Evolutionary conservation across 208 protist species (phyloP).

Genomic region (Crithidia bombi): DNA sequence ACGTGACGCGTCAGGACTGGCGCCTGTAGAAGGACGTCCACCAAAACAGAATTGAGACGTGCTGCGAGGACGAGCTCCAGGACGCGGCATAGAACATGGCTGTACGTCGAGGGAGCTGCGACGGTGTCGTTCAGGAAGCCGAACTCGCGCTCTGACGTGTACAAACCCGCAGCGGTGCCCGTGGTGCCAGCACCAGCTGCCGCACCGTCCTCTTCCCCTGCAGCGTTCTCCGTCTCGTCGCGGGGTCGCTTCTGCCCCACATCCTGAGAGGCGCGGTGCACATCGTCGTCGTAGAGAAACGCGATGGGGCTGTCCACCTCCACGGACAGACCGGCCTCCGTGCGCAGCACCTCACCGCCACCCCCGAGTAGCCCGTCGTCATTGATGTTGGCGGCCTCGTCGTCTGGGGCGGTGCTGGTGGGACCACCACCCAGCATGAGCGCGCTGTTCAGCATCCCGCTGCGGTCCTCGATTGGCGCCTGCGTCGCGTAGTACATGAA

Average conservation of each 20-base stretch:
- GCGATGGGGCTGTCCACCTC: slow-evolving; percentile 72
- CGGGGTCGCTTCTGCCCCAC: slow-evolving; percentile 37
- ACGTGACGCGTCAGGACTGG: slow-evolving; percentile 66
- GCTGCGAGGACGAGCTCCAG: slow-evolving; percentile 49
- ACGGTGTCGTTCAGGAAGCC: slow-evolving; percentile 67
- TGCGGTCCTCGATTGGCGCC: slow-evolving; percentile 59
- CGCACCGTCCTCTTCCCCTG: slow-evolving; percentile 28
- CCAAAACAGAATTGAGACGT: slow-evolving; percentile 37
- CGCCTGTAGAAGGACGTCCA: slow-evolving; percentile 75
- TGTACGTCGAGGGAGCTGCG: slow-evolving; percentile 58
- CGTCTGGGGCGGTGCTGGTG: neutral
- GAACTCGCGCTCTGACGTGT: slow-evolving; percentile 23
- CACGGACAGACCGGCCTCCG: slow-evolving; percentile 34
- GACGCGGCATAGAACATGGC: slow-evolving; percentile 73
- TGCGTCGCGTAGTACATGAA: slow-evolving; percentile 70
- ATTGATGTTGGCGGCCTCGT: slow-evolving; percentile 6
- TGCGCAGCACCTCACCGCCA: slow-evolving; percentile 29
- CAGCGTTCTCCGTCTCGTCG: slow-evolving; percentile 16
- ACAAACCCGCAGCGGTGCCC: neutral
- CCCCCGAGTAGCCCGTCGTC: neutral
- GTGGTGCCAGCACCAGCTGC: no score
- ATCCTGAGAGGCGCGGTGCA: slow-evolving; percentile 21
- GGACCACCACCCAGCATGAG: slow-evolving; percentile 20
- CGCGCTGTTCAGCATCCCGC: slow-evolving; percentile 26
- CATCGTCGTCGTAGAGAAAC: slow-evolving; percentile 56